phyloP scores from a whole-genome alignment of 768 basidiomycete genomes.

The Termitomyces sp. region DNA sequence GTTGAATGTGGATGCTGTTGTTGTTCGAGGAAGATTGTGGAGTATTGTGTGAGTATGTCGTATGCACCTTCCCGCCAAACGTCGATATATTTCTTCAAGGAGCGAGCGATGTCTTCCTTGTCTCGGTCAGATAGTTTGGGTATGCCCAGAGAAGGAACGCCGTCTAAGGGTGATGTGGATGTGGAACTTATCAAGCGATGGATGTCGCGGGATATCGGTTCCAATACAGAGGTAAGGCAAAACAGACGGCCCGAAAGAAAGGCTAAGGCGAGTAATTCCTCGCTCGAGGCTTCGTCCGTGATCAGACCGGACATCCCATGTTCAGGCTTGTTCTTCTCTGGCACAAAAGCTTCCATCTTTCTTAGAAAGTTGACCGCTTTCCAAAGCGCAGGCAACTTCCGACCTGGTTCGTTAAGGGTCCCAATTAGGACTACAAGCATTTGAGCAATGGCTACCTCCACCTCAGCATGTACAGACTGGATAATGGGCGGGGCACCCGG shows the following conservation, averaged over 20 bases:
- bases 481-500: constrained; percentile 45
- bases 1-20: constrained; percentile 19
- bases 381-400: constrained; percentile 84
- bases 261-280: constrained; percentile 80
- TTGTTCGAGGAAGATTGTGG: constrained; percentile 83
- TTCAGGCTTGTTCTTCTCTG: constrained; percentile 13
- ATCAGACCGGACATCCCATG: not conserved
- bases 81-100: constrained; percentile 84
- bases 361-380: constrained; percentile 86
- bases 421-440: constrained; percentile 78
- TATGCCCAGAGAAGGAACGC: constrained; percentile 22
- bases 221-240: constrained; percentile 39
- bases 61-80: constrained; percentile 89
- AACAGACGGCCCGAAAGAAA: constrained; percentile 71
- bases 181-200: constrained; percentile 9
- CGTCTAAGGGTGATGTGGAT: constrained; percentile 39
- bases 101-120: constrained; percentile 67
- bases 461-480: constrained; percentile 59
- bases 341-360: constrained; percentile 64
- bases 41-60: constrained; percentile 86
- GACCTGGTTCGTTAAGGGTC: constrained; percentile 73
- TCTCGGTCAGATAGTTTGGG: constrained; percentile 33
- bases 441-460: constrained; percentile 57
- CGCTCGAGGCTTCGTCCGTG: constrained; percentile 30
- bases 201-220: constrained; percentile 16